Conservation (phyloP, 2,329 filamentous ascomycete species). For the Saccharata proteae region DNA sequence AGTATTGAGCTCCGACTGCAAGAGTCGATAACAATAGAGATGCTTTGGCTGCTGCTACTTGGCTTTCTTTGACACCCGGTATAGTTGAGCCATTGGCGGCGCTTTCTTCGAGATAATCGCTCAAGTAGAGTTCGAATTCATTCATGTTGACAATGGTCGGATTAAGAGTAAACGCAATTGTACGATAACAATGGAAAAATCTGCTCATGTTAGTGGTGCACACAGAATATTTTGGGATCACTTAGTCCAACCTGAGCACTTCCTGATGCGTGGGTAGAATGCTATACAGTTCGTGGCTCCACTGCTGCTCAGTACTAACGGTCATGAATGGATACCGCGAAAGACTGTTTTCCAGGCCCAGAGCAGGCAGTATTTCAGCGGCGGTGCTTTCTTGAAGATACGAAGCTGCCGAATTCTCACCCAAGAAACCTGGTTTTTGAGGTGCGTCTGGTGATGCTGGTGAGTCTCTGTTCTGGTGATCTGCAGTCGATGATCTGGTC, state of each 20-base stretch:
- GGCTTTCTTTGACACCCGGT: background rate
- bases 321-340: slow-evolving; percentile 7
- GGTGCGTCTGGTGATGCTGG: too few relatives aligned
- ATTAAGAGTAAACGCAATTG: slow-evolving; percentile 1
- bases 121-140: background rate
- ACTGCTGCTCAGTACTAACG: slow-evolving; percentile 1
- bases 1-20: slow-evolving; percentile 4
- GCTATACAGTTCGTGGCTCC: background rate
- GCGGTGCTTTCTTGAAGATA: slow-evolving; percentile 3
- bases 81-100: background rate
- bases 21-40: slow-evolving; percentile 1
- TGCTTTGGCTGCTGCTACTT: background rate
- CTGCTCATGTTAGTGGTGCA: background rate
- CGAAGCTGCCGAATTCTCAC: slow-evolving; percentile 3
- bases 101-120: background rate
- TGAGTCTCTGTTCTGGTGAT: too few relatives aligned
- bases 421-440: too few relatives aligned
- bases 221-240: background rate
- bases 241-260: background rate
- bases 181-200: slow-evolving; percentile 3
- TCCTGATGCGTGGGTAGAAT: slow-evolving; percentile 2
- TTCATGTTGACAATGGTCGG: slow-evolving; percentile 2
- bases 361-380: slow-evolving; percentile 1
- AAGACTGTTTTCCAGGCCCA: slow-evolving; percentile 1
- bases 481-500: too few relatives aligned